These are phyloP conservation scores for Serendipita sp. DNA, from an alignment of 768 basidiomycete genomes.

Conservation along the genomic window DNA sequence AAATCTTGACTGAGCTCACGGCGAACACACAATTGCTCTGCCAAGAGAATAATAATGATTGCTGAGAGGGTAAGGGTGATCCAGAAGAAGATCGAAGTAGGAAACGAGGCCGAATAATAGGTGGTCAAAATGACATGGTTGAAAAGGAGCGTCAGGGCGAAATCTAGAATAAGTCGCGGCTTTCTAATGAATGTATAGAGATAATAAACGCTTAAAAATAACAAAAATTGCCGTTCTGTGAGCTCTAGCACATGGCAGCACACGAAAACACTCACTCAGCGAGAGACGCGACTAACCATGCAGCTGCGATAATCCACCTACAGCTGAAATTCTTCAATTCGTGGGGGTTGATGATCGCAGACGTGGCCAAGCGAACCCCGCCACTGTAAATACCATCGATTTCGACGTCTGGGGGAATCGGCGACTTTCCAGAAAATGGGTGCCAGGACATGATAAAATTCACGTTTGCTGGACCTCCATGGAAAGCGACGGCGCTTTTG, in stretches of 20 bases:
- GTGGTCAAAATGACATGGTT: slow-evolving; percentile 88
- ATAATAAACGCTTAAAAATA: slow-evolving; percentile 45
- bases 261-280: slow-evolving; percentile 53
- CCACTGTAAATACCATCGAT: slow-evolving; percentile 67
- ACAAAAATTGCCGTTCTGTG: not conserved
- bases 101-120: slow-evolving; percentile 70
- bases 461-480: slow-evolving; percentile 21
- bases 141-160: slow-evolving; percentile 77
- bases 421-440: slow-evolving; percentile 70
- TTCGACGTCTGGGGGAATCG: slow-evolving; percentile 17
- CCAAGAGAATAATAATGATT: slow-evolving; percentile 55
- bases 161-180: slow-evolving; percentile 90
- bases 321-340: slow-evolving; percentile 60
- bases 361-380: slow-evolving; percentile 24
- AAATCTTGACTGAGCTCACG: slow-evolving; percentile 83
- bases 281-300: slow-evolving; percentile 69
- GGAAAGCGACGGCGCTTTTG: slow-evolving; percentile 15
- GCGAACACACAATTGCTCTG: slow-evolving; percentile 83
- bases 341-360: slow-evolving; percentile 29
- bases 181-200: slow-evolving; percentile 77
- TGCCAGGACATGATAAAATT: slow-evolving; percentile 93
- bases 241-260: not conserved
- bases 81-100: slow-evolving; percentile 92
- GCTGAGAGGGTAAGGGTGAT: slow-evolving; percentile 54
- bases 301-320: slow-evolving; percentile 80